Evolutionary conservation across 2,329 filamentous ascomycete genomes (phyloP).

Genomic region (Beauveria pseudobassiana): DNA sequence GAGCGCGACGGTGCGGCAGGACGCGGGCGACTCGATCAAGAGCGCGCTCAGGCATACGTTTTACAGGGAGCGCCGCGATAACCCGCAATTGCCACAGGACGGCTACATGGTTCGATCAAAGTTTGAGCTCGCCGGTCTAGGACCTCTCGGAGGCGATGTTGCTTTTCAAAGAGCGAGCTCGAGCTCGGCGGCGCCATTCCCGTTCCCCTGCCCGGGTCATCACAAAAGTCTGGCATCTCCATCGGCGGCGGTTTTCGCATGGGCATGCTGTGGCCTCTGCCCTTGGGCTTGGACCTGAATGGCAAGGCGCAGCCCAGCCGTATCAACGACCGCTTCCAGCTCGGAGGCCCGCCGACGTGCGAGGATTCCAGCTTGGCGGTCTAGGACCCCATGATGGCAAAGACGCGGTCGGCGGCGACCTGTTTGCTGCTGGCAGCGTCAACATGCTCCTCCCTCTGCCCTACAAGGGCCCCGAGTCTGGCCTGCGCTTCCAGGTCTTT

Average conservation of each 20-base stretch:
- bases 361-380: constrained; percentile 84
- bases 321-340: constrained; percentile 89
- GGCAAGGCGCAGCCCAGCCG: constrained; percentile 59
- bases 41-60: constrained; percentile 78
- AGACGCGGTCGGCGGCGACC: constrained; percentile 84
- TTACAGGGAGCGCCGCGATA: constrained; percentile 72
- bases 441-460: constrained; percentile 83
- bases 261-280: constrained; percentile 76
- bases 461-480: constrained; percentile 70
- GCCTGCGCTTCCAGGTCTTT: constrained; percentile 82
- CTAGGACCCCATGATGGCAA: constrained; percentile 79
- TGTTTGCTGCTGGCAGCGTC: constrained; percentile 83
- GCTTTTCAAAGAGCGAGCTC: constrained; percentile 85
- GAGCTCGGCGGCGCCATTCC: constrained; percentile 73
- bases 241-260: constrained; percentile 75
- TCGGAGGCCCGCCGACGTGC: constrained; percentile 89
- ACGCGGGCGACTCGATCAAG: constrained; percentile 88
- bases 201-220: constrained; percentile 61
- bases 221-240: constrained; percentile 67
- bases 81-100: constrained; percentile 72
- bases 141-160: constrained; percentile 78
- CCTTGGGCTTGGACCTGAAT: constrained; percentile 48
- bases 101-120: constrained; percentile 75
- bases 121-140: constrained; percentile 80
- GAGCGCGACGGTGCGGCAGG: constrained; percentile 71